These are phyloP conservation scores for Brassica juncea DNA, from an alignment of 345 rosid genomes.

Conservation along the genomic window DNA sequence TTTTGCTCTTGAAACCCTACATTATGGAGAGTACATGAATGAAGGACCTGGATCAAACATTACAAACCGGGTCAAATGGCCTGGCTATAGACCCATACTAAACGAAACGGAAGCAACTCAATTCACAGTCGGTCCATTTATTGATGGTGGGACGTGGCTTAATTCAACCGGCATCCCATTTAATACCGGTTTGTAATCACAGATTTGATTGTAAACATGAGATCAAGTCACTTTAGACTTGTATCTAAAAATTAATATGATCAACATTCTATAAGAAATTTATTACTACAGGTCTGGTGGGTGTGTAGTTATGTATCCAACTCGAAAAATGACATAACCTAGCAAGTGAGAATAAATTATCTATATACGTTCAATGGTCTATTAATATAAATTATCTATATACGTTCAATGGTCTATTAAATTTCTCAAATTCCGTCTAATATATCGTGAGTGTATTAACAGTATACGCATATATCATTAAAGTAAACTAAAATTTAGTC, in stretches of 20 bases:
- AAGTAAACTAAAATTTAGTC: background rate
- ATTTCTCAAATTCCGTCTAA: too few species aligned
- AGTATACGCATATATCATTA: background rate
- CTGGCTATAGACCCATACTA: conserved; percentile 56
- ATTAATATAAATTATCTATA: background rate
- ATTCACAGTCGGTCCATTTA: conserved; percentile 61
- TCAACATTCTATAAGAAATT: conserved; percentile 8
- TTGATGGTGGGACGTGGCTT: conserved; percentile 68
- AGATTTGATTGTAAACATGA: background rate
- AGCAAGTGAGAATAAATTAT: background rate
- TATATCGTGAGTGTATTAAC: too few species aligned
- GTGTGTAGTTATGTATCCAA: background rate
- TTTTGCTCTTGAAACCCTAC: conserved; percentile 57
- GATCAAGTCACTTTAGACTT: conserved; percentile 3
- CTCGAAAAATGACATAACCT: background rate
- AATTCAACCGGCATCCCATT: conserved; percentile 57
- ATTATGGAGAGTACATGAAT: conserved; percentile 78
- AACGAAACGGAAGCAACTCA: conserved; percentile 52
- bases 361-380: background rate
- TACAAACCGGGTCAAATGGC: conserved; percentile 67
- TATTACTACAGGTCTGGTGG: background rate
- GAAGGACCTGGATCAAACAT: conserved; percentile 68
- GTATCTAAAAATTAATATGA: background rate
- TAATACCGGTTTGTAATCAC: conserved; percentile 33
- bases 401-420: background rate